These are phyloP conservation scores for Ogataea populi-albae DNA, from an alignment of 805 yeast species.

Conservation along the genomic window DNA sequence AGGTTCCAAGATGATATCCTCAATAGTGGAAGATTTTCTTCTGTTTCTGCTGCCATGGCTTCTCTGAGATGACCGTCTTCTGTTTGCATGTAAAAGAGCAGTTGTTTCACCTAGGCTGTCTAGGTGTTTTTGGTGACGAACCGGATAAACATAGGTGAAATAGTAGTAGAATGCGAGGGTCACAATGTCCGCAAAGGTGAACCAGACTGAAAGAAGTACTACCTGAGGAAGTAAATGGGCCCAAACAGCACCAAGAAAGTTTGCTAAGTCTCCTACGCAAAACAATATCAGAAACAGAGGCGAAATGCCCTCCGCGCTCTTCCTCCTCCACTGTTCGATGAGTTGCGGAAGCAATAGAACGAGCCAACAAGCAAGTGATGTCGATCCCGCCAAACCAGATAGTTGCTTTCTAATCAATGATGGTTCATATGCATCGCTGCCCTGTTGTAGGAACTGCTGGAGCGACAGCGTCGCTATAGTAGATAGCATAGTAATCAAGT, in stretches of 20 bases:
- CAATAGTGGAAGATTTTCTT: conserved; percentile 50
- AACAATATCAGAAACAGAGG: conserved; percentile 64
- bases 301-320: conserved; percentile 75
- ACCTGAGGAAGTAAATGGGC: conserved; percentile 70
- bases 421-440: conserved; percentile 13
- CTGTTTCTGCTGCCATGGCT: conserved; percentile 15
- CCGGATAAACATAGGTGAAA: conserved; percentile 48
- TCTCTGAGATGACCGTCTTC: conserved; percentile 16
- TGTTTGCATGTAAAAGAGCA: conserved; percentile 31
- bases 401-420: conserved; percentile 40
- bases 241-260: conserved; percentile 66
- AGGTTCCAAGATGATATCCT: conserved; percentile 49
- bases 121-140: conserved; percentile 23
- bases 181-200: conserved; percentile 67
- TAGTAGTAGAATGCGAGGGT: conserved; percentile 60
- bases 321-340: conserved; percentile 74
- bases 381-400: conserved; percentile 67
- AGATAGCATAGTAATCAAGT: conserved; percentile 1
- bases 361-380: conserved; percentile 77
- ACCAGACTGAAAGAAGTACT: conserved; percentile 70
- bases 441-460: neutral
- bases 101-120: conserved; percentile 27
- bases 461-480: neutral
- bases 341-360: conserved; percentile 74
- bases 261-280: conserved; percentile 70